Percentiles rank a stretch among this genome's conserved stretches.
phyloP scores from a whole-genome alignment of 2,329 filamentous ascomycete genomes.

The Xylaria polymorpha region DNA sequence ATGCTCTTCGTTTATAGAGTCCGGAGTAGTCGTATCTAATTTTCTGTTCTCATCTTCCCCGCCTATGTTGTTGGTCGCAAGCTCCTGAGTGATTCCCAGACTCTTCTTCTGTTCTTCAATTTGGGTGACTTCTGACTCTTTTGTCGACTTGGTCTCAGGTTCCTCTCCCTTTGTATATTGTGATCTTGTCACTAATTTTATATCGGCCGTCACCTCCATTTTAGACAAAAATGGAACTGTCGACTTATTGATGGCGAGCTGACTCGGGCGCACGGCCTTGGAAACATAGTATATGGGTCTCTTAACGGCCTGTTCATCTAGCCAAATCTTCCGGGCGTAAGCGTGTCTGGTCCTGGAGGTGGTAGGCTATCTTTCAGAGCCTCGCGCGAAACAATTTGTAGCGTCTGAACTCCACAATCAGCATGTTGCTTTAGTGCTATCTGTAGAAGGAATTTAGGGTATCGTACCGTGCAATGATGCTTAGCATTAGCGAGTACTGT shows the following conservation, averaged over 20 bases:
- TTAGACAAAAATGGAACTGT: neutral
- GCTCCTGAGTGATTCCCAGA: neutral
- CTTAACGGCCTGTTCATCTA: neutral
- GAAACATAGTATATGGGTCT: neutral
- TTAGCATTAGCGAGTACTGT: conserved; percentile 4
- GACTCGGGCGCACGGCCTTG: neutral
- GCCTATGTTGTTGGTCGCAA: neutral
- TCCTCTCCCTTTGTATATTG: neutral
- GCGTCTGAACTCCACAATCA: neutral
- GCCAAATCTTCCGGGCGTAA: conserved; percentile 9
- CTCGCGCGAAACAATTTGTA: conserved; percentile 8
- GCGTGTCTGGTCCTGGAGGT: conserved; percentile 10
- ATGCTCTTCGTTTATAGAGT: neutral
- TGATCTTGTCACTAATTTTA: neutral
- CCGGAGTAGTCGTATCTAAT: neutral
- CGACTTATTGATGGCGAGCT: neutral
- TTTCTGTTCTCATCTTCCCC: neutral
- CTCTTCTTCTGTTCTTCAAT: neutral
- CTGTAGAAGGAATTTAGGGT: neutral
- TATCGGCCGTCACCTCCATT: neutral
- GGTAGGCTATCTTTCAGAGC: conserved; percentile 13
- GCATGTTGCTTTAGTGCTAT: neutral
- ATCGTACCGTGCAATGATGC: neutral
- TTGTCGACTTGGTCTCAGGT: neutral
- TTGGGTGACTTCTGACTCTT: neutral